Percentiles rank a stretch among this genome's conserved stretches.
These are phyloP conservation scores for Hypoxylon sp. DNA, from an alignment of 2,329 filamentous ascomycete genomes.

Conservation along the genomic window DNA sequence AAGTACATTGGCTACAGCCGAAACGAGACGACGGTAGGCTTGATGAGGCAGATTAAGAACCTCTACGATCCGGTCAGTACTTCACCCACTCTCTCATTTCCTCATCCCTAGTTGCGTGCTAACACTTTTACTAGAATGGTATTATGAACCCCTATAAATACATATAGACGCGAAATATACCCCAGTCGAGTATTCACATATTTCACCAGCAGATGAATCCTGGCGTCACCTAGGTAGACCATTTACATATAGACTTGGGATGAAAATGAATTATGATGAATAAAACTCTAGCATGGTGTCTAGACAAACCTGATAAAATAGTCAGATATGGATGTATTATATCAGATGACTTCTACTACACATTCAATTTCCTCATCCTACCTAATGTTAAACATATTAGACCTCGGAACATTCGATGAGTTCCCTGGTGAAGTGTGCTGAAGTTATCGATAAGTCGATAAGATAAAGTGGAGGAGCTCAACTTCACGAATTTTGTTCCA, in stretches of 20 bases:
- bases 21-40: slow-evolving; percentile 82
- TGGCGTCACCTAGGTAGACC: background rate
- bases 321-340: background rate
- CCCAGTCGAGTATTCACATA: slow-evolving; percentile 4
- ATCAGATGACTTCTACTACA: background rate
- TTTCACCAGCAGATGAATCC: slow-evolving; percentile 27
- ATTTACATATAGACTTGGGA: slow-evolving; percentile 11
- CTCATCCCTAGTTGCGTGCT: slow-evolving; percentile 22
- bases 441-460: slow-evolving; percentile 31
- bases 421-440: background rate
- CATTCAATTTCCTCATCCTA: too few relatives aligned
- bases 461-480: slow-evolving; percentile 10
- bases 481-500: slow-evolving; percentile 16
- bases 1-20: slow-evolving; percentile 94
- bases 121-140: slow-evolving; percentile 75
- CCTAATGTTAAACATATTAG: too few relatives aligned
- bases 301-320: background rate
- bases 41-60: slow-evolving; percentile 97
- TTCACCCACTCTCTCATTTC: slow-evolving; percentile 9
- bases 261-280: background rate
- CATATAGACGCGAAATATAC: slow-evolving; percentile 61
- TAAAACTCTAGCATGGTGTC: background rate
- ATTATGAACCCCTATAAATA: slow-evolving; percentile 99
- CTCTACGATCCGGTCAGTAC: slow-evolving; percentile 89
- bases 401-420: too few relatives aligned